Evolutionary conservation across 2,329 filamentous ascomycete genomes (phyloP), one percentile per base, ranked within the genome.

Genomic region (Ascochyta rabiei): DNA sequence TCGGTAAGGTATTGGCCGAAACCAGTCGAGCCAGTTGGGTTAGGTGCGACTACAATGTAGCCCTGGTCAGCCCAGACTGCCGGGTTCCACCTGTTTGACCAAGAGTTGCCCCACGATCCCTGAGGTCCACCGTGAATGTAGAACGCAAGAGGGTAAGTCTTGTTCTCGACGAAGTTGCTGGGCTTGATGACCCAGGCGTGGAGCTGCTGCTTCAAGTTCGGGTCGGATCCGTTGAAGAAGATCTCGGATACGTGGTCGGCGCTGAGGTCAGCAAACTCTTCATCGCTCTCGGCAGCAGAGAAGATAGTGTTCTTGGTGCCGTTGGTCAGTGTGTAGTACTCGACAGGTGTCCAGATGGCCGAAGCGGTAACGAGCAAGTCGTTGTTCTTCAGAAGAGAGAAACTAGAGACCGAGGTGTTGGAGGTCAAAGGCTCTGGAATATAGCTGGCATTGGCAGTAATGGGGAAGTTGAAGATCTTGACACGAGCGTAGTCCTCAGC

Each of bases 21-120:
- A 1, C 91, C 89, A n/a, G 89, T 91, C 62, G 86, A 90, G 15
- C 91, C 91, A 0, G 90, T 95, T 28, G 90, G 90, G 73, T 96
- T 96, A 13, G 91, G 89, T 34, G 86, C 83, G 34, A 96, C 87
- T 10, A 89, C 89, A 7, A 96, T 83, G 70, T 95, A 96, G 38
- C 91, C 91, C 75, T 93, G 90, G 71, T 96, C 91, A 6, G 91
- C 90, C 73, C 91, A 96, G 15, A 92, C 82, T 57, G 90, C 90
- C 3, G 88, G 87, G 72, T 96, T 96, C 91, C 91, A 96, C 23
- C 91, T 81, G 4, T 87, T 91, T 69, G 84, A 89, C 90, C 91
- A 96, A 35, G 81, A 79, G 67, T 95, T 89, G 16, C 72, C 78
- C 86, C 89, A 92, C 0, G 89, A 83, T 21, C 86, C 84, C 70